Evolutionary conservation across 73 alveolate genomes (phyloP).

Genomic region (Tetrahymena malaccensis): DNA sequence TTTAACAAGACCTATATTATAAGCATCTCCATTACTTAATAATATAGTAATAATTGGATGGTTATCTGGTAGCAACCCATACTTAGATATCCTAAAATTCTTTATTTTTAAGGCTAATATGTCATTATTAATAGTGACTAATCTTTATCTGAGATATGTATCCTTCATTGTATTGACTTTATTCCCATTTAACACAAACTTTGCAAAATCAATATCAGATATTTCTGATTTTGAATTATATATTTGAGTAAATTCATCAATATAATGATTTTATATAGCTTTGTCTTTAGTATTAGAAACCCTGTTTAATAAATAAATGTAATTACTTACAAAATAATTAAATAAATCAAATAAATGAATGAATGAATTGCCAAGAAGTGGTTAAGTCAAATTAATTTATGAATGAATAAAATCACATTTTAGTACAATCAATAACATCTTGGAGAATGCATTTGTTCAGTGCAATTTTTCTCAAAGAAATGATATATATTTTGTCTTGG

Average conservation of each 20-base stretch:
- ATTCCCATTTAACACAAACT: background rate
- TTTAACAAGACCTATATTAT: background rate
- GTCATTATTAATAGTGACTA: background rate
- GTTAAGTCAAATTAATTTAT: background rate
- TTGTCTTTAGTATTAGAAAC: background rate
- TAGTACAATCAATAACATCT: background rate
- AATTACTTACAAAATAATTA: background rate
- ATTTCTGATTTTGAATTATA: background rate
- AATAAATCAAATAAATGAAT: background rate
- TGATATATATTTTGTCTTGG: background rate
- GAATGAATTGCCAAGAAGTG: background rate
- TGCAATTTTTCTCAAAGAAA: background rate
- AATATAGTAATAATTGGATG: background rate
- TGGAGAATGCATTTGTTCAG: background rate
- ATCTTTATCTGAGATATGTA: background rate
- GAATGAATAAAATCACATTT: background rate
- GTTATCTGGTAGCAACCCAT: background rate
- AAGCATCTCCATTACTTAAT: background rate
- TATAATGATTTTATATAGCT: background rate
- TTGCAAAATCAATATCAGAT: background rate
- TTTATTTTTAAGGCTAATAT: background rate
- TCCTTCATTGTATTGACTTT: background rate
- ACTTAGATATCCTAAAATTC: background rate
- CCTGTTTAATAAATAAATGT: background rate
- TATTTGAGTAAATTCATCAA: background rate